A percentile compares a stretch with the other conserved stretches of the same genome.
Conservation (phyloP, 1,284 basidiomycete genomes). For the Malassezia sp. region DNA sequence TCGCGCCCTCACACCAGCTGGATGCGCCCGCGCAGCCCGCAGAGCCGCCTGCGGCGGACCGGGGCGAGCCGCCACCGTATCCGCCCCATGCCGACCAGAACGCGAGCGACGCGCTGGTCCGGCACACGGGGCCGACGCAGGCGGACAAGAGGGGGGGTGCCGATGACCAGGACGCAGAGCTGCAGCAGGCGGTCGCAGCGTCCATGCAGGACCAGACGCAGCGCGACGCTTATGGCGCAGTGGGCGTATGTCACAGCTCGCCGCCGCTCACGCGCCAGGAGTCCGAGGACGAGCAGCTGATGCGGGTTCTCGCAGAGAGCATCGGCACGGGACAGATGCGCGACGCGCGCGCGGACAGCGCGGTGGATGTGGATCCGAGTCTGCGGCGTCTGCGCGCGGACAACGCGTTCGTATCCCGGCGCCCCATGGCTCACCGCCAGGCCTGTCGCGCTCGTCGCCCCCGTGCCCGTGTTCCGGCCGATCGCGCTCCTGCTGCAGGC, state of each 20-base stretch:
- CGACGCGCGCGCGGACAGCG: no score
- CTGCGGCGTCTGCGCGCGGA: background rate
- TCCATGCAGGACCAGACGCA: constrained; percentile 4
- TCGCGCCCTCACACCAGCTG: no score
- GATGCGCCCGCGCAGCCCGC: background rate
- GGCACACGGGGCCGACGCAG: background rate
- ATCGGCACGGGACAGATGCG: background rate
- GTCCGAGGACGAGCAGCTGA: constrained; percentile 12
- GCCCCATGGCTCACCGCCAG: background rate
- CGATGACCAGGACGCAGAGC: constrained; percentile 7
- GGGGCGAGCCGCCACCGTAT: background rate
- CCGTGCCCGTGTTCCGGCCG: constrained; percentile 1
- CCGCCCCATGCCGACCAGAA: background rate
- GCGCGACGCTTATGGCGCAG: no score
- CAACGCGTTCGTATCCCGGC: background rate
- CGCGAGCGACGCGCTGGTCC: background rate
- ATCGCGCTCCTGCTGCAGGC: constrained; percentile 7
- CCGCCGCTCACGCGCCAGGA: no score
- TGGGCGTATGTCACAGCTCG: no score
- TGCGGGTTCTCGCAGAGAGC: constrained; percentile 14
- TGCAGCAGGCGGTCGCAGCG: constrained; percentile 12
- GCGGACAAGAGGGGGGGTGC: no score
- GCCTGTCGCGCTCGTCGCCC: constrained; percentile 10
- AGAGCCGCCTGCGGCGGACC: background rate
- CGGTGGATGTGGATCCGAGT: background rate